A percentile compares a stretch with the other conserved stretches of the same genome.
Conservation (phyloP, 176 grass and related monocot genomes). For the Tillandsia fasciculata region DNA sequence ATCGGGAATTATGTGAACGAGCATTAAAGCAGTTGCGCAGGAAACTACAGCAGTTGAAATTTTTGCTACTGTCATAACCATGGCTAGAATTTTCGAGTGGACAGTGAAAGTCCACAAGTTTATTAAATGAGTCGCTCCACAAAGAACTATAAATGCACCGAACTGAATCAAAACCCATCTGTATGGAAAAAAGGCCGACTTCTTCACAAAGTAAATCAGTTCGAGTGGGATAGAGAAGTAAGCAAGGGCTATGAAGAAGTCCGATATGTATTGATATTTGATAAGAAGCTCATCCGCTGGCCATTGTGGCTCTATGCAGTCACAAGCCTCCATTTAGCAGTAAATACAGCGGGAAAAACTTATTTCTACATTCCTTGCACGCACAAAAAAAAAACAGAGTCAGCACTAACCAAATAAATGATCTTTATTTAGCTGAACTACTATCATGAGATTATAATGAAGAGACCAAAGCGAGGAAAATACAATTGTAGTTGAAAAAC, state of each 20-base stretch:
- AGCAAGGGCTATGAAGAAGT: conserved; percentile 78
- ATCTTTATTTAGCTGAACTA: background rate
- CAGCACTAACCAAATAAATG: background rate
- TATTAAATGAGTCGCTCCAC: conserved; percentile 61
- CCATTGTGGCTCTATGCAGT: conserved; percentile 67
- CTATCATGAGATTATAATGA: background rate
- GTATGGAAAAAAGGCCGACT: conserved; percentile 65
- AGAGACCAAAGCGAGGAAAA: background rate
- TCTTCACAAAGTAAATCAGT: conserved; percentile 78
- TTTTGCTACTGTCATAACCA: conserved; percentile 62
- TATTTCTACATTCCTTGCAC: conserved; percentile 6
- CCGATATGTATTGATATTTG: conserved; percentile 72
- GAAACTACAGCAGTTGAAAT: conserved; percentile 50
- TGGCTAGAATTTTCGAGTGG: conserved; percentile 44
- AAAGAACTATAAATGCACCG: conserved; percentile 65
- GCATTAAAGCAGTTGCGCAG: conserved; percentile 61
- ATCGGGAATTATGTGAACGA: conserved; percentile 64
- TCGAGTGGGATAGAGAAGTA: conserved; percentile 83
- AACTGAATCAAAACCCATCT: conserved; percentile 68
- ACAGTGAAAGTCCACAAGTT: conserved; percentile 59
- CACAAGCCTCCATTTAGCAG: conserved; percentile 47
- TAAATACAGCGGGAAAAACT: background rate
- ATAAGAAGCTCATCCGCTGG: conserved; percentile 51
- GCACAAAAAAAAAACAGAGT: background rate
- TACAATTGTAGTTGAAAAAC: background rate